A percentile compares a stretch with the other conserved stretches of the same genome.
Evolutionary conservation across 129 eudicot species (phyloP).

Genomic region (Chrysanthemum lavandulifolium): DNA sequence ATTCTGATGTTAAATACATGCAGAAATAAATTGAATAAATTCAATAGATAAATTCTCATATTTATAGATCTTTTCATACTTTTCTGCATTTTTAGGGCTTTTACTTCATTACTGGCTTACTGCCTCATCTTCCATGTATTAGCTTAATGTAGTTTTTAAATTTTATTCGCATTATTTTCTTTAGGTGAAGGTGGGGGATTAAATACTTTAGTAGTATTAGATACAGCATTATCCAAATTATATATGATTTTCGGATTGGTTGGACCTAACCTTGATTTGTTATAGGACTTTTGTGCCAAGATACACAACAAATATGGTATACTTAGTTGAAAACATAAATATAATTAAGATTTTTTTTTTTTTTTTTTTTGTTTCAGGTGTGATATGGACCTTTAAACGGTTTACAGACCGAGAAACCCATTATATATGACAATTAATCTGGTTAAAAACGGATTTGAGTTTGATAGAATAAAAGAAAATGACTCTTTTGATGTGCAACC

Average conservation of each 20-base stretch:
- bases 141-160: neutral
- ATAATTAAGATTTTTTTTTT: neutral
- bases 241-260: conserved; percentile 20
- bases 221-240: conserved; percentile 7
- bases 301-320: neutral
- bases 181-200: neutral
- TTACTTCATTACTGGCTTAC: neutral
- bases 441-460: too few relatives aligned
- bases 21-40: neutral
- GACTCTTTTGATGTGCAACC: too few relatives aligned
- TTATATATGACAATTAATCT: too few relatives aligned
- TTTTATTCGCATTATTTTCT: neutral
- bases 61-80: too few relatives aligned
- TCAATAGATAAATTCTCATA: too few relatives aligned
- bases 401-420: too few relatives aligned
- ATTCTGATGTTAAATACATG: neutral
- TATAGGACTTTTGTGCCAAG: conserved; percentile 6
- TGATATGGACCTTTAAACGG: too few relatives aligned
- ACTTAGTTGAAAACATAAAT: too few relatives aligned
- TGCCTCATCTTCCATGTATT: neutral
- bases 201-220: neutral
- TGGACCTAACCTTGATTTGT: conserved; percentile 25
- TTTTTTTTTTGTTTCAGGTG: neutral
- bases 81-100: neutral
- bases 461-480: too few relatives aligned